Percentiles rank a stretch among this genome's conserved stretches.
phyloP scores from a whole-genome alignment of 306 rosid species.

The Quillaja saponaria region DNA sequence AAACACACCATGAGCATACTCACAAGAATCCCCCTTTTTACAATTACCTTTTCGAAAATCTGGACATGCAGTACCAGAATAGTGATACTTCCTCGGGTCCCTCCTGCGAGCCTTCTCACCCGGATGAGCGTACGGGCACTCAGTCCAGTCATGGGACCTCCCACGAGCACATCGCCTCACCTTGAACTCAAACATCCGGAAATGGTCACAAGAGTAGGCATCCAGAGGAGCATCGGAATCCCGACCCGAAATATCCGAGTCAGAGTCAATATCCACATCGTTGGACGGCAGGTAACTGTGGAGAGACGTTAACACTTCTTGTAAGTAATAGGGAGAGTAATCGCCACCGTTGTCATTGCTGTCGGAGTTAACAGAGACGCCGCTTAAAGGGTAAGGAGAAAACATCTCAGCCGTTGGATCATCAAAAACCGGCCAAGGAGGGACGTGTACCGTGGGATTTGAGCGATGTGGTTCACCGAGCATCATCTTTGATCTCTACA shows the following conservation, averaged over 20 bases:
- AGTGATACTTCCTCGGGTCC: conserved; percentile 83
- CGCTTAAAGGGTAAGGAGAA: conserved; percentile 43
- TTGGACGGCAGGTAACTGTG: conserved; percentile 66
- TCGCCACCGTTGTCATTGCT: conserved; percentile 52
- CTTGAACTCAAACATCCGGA: conserved; percentile 93
- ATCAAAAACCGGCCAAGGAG: conserved; percentile 61
- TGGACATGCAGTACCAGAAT: conserved; percentile 90
- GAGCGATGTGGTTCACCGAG: conserved; percentile 69
- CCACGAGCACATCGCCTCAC: conserved; percentile 87
- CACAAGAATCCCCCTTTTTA: conserved; percentile 78
- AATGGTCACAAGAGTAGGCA: conserved; percentile 90
- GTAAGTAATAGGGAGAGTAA: conserved; percentile 52
- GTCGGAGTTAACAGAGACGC: conserved; percentile 44
- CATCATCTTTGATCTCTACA: conserved; percentile 46
- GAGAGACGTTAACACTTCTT: conserved; percentile 60
- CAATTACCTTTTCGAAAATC: conserved; percentile 89
- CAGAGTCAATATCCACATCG: conserved; percentile 56
- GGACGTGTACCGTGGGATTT: conserved; percentile 67
- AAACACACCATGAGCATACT: conserved; percentile 89
- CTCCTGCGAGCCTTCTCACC: conserved; percentile 99
- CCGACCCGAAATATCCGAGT: conserved; percentile 42
- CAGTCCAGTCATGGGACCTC: conserved; percentile 97
- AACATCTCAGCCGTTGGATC: conserved; percentile 56
- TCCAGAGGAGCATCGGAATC: conserved; percentile 71
- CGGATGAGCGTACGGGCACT: conserved; percentile 97